Evolutionary conservation across 2,329 filamentous ascomycete genomes (phyloP).

Genomic region (Apiospora phragmitis): DNA sequence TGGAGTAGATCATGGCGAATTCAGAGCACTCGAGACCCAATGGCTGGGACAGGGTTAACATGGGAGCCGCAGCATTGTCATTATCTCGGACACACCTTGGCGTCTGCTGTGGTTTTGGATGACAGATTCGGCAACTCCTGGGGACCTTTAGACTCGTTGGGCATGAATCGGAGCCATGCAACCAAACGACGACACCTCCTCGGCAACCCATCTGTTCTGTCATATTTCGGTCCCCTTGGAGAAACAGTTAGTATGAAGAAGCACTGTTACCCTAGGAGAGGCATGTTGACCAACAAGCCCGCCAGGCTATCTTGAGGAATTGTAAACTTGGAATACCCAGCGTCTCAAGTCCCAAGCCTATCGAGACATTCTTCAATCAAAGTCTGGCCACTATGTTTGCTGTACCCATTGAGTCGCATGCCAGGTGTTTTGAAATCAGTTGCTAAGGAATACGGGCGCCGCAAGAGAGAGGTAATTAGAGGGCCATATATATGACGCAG

Average conservation of each 20-base stretch:
- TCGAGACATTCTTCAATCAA: background rate
- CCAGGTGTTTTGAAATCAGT: background rate
- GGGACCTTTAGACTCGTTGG: background rate
- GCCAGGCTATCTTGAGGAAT: background rate
- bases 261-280: background rate
- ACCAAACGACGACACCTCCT: background rate
- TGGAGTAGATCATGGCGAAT: background rate
- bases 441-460: background rate
- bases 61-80: background rate
- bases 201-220: background rate
- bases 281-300: background rate
- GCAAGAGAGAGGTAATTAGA: too few relatives aligned
- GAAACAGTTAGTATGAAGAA: background rate
- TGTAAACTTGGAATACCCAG: background rate
- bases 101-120: background rate
- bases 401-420: background rate
- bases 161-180: background rate
- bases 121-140: background rate
- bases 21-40: background rate
- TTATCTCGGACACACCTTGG: background rate
- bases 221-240: background rate
- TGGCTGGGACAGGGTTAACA: background rate
- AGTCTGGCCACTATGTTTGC: background rate
- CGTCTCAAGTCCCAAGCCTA: background rate
- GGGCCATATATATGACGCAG: background rate